Evolutionary conservation across 2,329 filamentous ascomycete genomes (phyloP).

Genomic region (Monosporascus sp.): DNA sequence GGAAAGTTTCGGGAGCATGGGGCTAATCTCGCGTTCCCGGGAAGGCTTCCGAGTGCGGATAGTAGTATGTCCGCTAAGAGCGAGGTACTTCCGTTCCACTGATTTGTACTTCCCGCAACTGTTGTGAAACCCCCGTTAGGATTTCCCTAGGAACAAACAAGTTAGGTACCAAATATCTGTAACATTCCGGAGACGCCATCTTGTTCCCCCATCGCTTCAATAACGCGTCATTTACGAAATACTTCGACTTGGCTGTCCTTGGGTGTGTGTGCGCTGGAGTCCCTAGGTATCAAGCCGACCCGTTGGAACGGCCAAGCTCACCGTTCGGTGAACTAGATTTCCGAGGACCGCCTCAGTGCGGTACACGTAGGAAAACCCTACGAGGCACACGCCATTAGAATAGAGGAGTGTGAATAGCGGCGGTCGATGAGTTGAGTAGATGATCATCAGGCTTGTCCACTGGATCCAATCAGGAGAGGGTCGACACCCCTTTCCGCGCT

Average conservation of each 20-base stretch:
- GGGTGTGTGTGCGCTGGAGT: background rate
- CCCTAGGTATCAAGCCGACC: background rate
- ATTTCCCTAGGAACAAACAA: constrained; percentile 13
- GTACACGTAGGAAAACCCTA: background rate
- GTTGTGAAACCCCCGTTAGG: constrained; percentile 16
- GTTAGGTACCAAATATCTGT: constrained; percentile 16
- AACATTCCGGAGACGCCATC: background rate
- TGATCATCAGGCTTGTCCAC: constrained; percentile 20
- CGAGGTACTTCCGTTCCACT: constrained; percentile 18
- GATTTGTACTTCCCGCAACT: constrained; percentile 17
- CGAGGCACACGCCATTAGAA: constrained; percentile 5
- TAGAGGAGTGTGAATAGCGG: constrained; percentile 13
- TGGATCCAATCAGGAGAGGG: constrained; percentile 24
- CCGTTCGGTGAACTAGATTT: background rate
- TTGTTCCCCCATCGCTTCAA: background rate
- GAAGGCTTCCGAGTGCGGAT: constrained; percentile 2
- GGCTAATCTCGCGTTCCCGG: constrained; percentile 9
- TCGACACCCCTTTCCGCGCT: constrained; percentile 18
- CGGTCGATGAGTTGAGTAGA: constrained; percentile 14
- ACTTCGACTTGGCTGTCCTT: background rate
- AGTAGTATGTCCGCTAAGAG: constrained; percentile 2
- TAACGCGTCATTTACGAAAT: background rate
- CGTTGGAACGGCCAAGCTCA: background rate
- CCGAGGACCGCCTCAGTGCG: background rate
- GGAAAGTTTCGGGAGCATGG: background rate